Percentiles rank a stretch among this genome's conserved stretches.
These are phyloP conservation scores for Moniliella sp. DNA, from an alignment of 1,284 basidiomycete genomes.

Conservation along the genomic window DNA sequence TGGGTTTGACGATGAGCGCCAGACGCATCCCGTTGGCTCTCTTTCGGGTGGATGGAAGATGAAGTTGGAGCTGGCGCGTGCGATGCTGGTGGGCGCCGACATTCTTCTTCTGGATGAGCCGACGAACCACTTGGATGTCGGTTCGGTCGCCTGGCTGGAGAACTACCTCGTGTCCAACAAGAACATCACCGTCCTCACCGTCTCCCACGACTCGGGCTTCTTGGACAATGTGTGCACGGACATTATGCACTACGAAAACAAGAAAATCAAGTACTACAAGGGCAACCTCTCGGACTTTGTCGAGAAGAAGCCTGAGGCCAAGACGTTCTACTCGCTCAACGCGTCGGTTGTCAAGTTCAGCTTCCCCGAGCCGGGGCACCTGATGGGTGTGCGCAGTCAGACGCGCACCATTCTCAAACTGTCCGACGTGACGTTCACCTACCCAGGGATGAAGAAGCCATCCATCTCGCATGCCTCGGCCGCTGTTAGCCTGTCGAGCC, in stretches of 20 bases:
- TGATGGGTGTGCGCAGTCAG: conserved; percentile 91
- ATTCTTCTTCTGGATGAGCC: conserved; percentile 75
- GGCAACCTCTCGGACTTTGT: conserved; percentile 87
- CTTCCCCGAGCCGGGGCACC: conserved; percentile 81
- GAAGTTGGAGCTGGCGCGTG: conserved; percentile 56
- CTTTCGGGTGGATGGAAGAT: conserved; percentile 99
- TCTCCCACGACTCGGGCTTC: conserved; percentile 96
- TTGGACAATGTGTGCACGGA: conserved; percentile 90
- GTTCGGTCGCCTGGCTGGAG: conserved; percentile 81
- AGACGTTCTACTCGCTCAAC: conserved; percentile 87
- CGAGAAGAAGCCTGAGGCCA: conserved; percentile 71
- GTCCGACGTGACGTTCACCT: conserved; percentile 75
- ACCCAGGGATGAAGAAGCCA: conserved; percentile 62
- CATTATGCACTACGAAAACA: conserved; percentile 89
- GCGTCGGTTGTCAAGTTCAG: conserved; percentile 73
- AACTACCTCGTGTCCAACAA: conserved; percentile 43
- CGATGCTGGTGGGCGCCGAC: conserved; percentile 44
- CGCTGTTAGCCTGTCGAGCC: conserved; percentile 57
- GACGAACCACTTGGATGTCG: conserved; percentile 49
- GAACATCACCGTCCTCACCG: conserved; percentile 58
- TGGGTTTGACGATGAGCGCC: conserved; percentile 71
- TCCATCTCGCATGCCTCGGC: conserved; percentile 73
- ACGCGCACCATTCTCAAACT: conserved; percentile 91
- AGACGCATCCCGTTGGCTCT: conserved; percentile 63
- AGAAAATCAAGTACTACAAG: conserved; percentile 86